Evolutionary conservation across 305 asterid genomes (phyloP).

Genomic region (Ilex paraguariensis): DNA sequence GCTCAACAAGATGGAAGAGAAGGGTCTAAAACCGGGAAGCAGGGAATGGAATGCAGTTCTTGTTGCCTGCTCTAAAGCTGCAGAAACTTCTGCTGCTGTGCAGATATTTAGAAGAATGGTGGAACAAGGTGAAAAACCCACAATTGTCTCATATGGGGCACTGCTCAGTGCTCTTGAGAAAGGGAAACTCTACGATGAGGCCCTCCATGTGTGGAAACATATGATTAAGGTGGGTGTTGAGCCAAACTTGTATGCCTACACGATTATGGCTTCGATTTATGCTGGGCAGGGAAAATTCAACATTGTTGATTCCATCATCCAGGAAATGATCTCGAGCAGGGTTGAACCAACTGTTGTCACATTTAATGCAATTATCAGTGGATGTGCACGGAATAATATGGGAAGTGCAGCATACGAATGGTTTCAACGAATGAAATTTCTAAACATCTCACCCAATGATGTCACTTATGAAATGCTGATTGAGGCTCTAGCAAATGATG

Average conservation of each 20-base stretch:
- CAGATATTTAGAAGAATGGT: constrained; percentile 89
- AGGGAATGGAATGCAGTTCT: constrained; percentile 93
- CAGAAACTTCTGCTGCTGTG: constrained; percentile 79
- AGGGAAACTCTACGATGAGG: constrained; percentile 84
- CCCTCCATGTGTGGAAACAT: constrained; percentile 81
- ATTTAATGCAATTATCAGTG: constrained; percentile 82
- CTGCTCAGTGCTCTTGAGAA: constrained; percentile 92
- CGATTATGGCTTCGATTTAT: constrained; percentile 83
- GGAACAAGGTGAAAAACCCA: constrained; percentile 76
- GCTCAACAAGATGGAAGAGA: constrained; percentile 87
- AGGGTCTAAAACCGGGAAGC: constrained; percentile 78
- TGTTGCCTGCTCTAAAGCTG: constrained; percentile 81
- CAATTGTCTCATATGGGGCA: constrained; percentile 81
- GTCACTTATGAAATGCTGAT: constrained; percentile 74
- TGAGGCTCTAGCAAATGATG: constrained; percentile 68
- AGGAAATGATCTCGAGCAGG: constrained; percentile 51
- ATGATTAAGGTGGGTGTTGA: constrained; percentile 63
- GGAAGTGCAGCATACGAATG: constrained; percentile 68
- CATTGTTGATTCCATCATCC: constrained; percentile 49
- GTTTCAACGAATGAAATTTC: constrained; percentile 63
- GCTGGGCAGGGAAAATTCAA: constrained; percentile 61
- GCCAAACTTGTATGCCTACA: constrained; percentile 80
- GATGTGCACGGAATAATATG: constrained; percentile 41
- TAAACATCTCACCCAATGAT: constrained; percentile 54
- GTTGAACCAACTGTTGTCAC: constrained; percentile 82